These are phyloP conservation scores for Torrubiellomyces zombiae DNA, from an alignment of 2,329 filamentous ascomycete species.

Conservation along the genomic window DNA sequence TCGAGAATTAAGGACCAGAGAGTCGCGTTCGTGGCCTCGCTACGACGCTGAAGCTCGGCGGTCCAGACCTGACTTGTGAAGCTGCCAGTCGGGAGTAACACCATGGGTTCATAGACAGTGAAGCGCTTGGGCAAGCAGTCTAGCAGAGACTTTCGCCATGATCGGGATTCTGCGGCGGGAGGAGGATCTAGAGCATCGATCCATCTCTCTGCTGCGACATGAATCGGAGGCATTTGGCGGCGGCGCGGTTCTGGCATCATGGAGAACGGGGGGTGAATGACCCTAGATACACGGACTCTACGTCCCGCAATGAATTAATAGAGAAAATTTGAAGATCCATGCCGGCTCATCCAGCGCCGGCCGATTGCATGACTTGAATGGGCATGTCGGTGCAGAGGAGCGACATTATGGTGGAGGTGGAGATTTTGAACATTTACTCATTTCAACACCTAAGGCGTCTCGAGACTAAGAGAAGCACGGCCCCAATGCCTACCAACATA, in stretches of 20 bases:
- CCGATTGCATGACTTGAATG: too few species aligned
- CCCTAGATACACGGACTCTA: too few species aligned
- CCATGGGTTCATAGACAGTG: slow-evolving; percentile 44
- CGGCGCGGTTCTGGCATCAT: slow-evolving; percentile 12
- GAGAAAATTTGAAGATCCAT: too few species aligned
- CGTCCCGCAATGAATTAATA: too few species aligned
- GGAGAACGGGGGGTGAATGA: too few species aligned
- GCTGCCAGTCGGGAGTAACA: slow-evolving; percentile 40
- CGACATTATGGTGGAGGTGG: too few species aligned
- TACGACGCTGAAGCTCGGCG: slow-evolving; percentile 13
- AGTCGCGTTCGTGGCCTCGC: slow-evolving; percentile 8
- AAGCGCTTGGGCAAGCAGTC: slow-evolving; percentile 36
- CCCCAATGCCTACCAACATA: too few species aligned
- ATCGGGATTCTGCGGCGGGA: slow-evolving; percentile 1
- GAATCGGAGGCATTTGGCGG: slow-evolving; percentile 13
- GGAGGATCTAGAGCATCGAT: slow-evolving; percentile 5
- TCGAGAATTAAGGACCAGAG: slow-evolving; percentile 35
- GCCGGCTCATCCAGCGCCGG: too few species aligned
- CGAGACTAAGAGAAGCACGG: too few species aligned
- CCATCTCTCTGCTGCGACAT: slow-evolving; percentile 15
- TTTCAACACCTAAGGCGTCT: too few species aligned
- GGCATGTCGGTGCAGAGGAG: too few species aligned
- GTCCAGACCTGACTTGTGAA: slow-evolving; percentile 29
- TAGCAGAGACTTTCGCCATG: slow-evolving; percentile 15
- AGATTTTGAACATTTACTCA: too few species aligned